Conservation (phyloP, 2,329 filamentous ascomycete genomes). For the Orbilia javanica region DNA sequence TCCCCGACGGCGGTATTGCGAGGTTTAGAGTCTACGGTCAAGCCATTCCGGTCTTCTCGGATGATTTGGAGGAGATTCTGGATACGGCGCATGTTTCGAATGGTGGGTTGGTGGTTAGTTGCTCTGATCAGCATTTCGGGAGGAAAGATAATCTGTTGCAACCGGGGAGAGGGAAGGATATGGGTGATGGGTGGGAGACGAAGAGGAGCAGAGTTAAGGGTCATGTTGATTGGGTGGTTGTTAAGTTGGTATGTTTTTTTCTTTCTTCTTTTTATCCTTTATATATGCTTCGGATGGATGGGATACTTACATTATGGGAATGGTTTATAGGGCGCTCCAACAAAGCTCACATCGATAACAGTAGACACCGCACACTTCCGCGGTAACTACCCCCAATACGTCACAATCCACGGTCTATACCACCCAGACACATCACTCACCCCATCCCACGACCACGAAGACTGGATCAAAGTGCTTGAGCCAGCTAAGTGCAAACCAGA, state of each 20-base stretch:
- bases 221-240: constrained; percentile 84
- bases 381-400: constrained; percentile 84
- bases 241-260: constrained; percentile 71
- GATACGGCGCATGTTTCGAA: constrained; percentile 84
- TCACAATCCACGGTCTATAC: constrained; percentile 74
- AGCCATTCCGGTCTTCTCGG: constrained; percentile 80
- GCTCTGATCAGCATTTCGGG: constrained; percentile 87
- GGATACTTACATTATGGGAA: no score
- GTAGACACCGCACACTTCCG: constrained; percentile 86
- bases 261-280: not conserved
- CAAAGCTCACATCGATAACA: constrained; percentile 67
- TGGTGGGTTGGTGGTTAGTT: constrained; percentile 79
- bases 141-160: constrained; percentile 84
- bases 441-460: constrained; percentile 57
- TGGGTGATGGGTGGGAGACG: constrained; percentile 92
- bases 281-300: not conserved
- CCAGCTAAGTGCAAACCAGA: constrained; percentile 64
- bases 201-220: constrained; percentile 77
- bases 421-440: constrained; percentile 36
- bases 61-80: constrained; percentile 74
- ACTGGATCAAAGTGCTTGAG: constrained; percentile 70
- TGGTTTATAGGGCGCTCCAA: constrained; percentile 35
- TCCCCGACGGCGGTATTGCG: constrained; percentile 85
- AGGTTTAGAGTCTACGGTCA: constrained; percentile 82
- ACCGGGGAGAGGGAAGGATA: constrained; percentile 82